A percentile compares a stretch with the other conserved stretches of the same genome.
phyloP scores from a whole-genome alignment of 148 eudicot genomes.

The Vaccinium darrowii region DNA sequence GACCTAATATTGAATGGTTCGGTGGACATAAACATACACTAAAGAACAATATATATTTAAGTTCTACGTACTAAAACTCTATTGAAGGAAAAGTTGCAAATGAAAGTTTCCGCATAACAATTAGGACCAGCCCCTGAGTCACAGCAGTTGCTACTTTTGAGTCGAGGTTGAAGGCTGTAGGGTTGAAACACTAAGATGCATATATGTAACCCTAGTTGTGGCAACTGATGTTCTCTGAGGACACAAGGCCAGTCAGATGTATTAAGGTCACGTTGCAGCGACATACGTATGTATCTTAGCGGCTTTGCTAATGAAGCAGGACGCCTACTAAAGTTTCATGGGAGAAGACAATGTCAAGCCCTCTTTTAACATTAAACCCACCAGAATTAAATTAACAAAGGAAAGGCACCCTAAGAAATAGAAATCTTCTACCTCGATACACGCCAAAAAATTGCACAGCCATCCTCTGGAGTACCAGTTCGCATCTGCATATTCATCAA shows the following conservation, averaged over 20 bases:
- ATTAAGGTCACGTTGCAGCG: neutral
- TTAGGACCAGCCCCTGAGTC: neutral
- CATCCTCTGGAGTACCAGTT: conserved; percentile 87
- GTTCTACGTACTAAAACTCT: neutral
- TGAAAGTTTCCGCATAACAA: neutral
- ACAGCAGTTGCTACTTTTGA: neutral
- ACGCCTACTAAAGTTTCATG: neutral
- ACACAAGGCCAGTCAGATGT: neutral
- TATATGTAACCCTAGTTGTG: neutral
- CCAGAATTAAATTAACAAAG: neutral
- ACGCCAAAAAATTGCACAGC: conserved; percentile 99
- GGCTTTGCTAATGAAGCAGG: neutral
- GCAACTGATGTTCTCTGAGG: neutral
- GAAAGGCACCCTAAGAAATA: neutral
- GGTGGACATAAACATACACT: neutral
- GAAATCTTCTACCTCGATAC: conserved; percentile 51
- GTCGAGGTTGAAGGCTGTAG: neutral
- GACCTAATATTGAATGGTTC: neutral
- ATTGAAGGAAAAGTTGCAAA: neutral
- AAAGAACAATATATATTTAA: neutral
- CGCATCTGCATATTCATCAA: conserved; percentile 64
- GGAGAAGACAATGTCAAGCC: neutral
- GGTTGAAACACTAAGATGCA: neutral
- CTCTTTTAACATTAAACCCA: neutral
- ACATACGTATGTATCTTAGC: neutral